phyloP scores from a whole-genome alignment of 768 basidiomycete genomes.

The Hortiboletus flavorubellus region DNA sequence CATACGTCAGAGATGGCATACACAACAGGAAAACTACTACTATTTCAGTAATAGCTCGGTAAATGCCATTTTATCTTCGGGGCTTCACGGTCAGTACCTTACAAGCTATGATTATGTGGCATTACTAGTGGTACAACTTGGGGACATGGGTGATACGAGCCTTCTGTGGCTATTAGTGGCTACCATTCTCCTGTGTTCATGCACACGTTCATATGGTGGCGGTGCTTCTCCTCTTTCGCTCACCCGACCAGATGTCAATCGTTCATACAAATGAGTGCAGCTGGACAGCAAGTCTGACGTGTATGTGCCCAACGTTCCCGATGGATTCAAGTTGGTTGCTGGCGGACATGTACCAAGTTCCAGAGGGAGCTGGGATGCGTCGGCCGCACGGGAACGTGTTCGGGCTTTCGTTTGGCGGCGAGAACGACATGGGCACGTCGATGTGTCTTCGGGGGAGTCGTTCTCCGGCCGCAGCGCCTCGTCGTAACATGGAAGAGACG shows the following conservation, averaged over 20 bases:
- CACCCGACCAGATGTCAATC: conserved; percentile 79
- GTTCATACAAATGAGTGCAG: conserved; percentile 63
- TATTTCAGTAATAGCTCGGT: too few species aligned
- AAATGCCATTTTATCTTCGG: too few species aligned
- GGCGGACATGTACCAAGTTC: conserved; percentile 34
- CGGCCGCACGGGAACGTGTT: neutral
- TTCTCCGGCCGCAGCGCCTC: conserved; percentile 27
- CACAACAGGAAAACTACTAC: too few species aligned
- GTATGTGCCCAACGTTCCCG: conserved; percentile 4
- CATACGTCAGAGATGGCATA: too few species aligned
- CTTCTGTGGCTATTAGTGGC: neutral
- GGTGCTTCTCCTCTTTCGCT: conserved; percentile 81
- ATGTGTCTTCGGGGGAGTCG: conserved; percentile 4
- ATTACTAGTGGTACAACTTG: too few species aligned
- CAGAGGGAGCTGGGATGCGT: neutral
- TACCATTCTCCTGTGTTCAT: neutral
- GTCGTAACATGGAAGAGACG: conserved; percentile 72
- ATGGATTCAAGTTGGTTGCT: conserved; percentile 31
- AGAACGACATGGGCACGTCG: conserved; percentile 45
- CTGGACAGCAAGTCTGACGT: conserved; percentile 36
- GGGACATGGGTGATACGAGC: too few species aligned
- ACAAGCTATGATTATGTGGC: too few species aligned
- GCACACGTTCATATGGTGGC: conserved; percentile 40
- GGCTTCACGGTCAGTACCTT: too few species aligned
- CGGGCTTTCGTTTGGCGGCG: conserved; percentile 12